These are phyloP conservation scores for Ustanciosporium gigantosporum DNA, from an alignment of 1,284 basidiomycete species.

Conservation along the genomic window DNA sequence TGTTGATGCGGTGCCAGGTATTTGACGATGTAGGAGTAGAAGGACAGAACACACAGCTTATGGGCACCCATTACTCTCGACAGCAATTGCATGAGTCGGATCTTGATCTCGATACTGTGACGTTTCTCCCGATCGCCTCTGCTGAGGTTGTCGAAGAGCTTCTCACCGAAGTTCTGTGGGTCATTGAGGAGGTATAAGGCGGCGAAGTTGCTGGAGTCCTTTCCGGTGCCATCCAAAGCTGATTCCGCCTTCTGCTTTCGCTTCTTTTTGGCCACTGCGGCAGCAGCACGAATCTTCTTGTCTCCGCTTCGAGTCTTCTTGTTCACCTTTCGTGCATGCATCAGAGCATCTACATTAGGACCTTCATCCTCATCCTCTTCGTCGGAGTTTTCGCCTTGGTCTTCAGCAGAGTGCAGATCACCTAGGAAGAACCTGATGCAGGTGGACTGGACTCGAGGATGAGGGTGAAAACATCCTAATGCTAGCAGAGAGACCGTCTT, in stretches of 20 bases:
- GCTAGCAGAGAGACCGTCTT: constrained; percentile 93
- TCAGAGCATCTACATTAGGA: constrained; percentile 46
- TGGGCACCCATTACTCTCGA: constrained; percentile 92
- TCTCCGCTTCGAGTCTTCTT: constrained; percentile 57
- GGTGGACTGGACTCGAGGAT: constrained; percentile 90
- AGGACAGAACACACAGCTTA: constrained; percentile 90
- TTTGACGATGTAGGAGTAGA: constrained; percentile 92
- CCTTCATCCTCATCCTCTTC: constrained; percentile 33
- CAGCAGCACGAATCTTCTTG: constrained; percentile 53
- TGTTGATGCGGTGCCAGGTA: constrained; percentile 93
- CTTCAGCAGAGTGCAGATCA: constrained; percentile 58
- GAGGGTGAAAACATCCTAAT: constrained; percentile 89
- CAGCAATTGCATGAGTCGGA: constrained; percentile 94
- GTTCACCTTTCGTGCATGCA: constrained; percentile 58
- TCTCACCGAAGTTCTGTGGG: constrained; percentile 93
- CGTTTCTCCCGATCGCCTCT: constrained; percentile 78
- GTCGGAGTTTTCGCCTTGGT: constrained; percentile 40
- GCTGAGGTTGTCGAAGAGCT: constrained; percentile 83
- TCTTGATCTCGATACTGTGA: constrained; percentile 87
- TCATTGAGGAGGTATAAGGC: constrained; percentile 92
- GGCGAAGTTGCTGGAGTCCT: constrained; percentile 73
- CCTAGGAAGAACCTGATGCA: constrained; percentile 98
- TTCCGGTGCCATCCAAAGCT: constrained; percentile 23
- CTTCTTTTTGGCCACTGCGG: constrained; percentile 48
- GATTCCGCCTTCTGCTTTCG: constrained; percentile 39